A percentile compares a stretch with the other conserved stretches of the same genome.
Conservation (phyloP, 176 grass and related monocot genomes). For the Stipa capillata region DNA sequence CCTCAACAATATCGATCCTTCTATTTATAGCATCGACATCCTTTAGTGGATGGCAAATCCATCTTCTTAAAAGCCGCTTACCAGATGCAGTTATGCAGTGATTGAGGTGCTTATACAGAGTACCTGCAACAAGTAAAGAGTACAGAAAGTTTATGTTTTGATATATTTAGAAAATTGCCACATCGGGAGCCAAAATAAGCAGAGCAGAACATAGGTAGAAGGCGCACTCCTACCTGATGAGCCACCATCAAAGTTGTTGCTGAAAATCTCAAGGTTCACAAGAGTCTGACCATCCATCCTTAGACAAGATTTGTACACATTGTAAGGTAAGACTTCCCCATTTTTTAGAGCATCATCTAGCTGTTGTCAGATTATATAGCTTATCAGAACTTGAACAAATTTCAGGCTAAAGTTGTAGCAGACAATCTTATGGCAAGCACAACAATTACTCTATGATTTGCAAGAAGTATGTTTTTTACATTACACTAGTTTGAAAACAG, state of each 20-base stretch:
- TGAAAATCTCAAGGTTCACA: slow-evolving; percentile 96
- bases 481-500: neutral
- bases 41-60: slow-evolving; percentile 88
- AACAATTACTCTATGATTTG: neutral
- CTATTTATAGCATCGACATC: slow-evolving; percentile 62
- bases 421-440: no score
- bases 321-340: slow-evolving; percentile 76
- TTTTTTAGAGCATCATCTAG: slow-evolving; percentile 73
- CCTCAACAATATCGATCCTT: slow-evolving; percentile 75
- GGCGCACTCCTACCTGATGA: slow-evolving; percentile 44
- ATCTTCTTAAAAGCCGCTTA: slow-evolving; percentile 79
- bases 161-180: neutral
- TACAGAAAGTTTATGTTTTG: neutral
- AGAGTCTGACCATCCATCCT: slow-evolving; percentile 98
- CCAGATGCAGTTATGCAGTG: slow-evolving; percentile 81
- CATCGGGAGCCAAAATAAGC: neutral
- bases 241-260: slow-evolving; percentile 73
- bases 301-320: slow-evolving; percentile 79
- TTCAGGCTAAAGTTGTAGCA: neutral
- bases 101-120: slow-evolving; percentile 88
- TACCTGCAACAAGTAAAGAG: slow-evolving; percentile 46
- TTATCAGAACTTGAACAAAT: slow-evolving; percentile 15
- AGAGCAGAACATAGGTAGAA: neutral
- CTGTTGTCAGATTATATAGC: slow-evolving; percentile 48
- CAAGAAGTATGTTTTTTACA: neutral